phyloP scores from a whole-genome alignment of 2,329 filamentous ascomycete species.

The Laburnicola sp. region DNA sequence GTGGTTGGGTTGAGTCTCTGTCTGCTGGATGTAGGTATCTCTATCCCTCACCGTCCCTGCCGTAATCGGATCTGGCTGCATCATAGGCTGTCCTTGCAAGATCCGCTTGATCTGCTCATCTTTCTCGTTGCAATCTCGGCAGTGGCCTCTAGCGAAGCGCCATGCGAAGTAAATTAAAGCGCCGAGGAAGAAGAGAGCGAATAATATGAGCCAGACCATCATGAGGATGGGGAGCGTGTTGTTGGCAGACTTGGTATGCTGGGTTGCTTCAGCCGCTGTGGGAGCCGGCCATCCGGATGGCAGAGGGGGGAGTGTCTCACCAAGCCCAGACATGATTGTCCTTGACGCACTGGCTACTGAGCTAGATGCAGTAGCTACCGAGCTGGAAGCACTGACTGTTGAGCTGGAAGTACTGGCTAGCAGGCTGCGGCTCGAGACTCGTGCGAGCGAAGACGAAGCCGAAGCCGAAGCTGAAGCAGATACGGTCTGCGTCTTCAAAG shows the following conservation, averaged over 20 bases:
- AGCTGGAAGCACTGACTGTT: not conserved
- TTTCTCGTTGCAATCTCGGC: not conserved
- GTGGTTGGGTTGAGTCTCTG: too few species aligned
- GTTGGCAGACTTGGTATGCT: not conserved
- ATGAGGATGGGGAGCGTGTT: not conserved
- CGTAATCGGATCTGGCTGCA: not conserved
- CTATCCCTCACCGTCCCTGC: not conserved
- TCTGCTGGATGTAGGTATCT: not conserved
- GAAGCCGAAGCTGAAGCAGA: not conserved
- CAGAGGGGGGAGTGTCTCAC: not conserved
- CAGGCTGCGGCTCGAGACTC: not conserved
- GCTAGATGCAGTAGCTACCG: too few species aligned
- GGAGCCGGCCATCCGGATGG: constrained; percentile 1
- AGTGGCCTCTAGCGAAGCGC: not conserved
- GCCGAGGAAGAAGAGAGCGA: constrained; percentile 3
- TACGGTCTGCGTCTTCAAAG: too few species aligned
- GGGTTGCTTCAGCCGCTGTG: not conserved
- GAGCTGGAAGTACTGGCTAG: not conserved
- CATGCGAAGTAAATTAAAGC: not conserved
- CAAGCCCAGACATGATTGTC: too few species aligned
- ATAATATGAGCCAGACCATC: not conserved
- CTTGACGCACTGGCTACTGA: too few species aligned
- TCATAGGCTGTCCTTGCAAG: not conserved
- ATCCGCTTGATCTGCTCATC: not conserved
- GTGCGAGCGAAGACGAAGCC: not conserved